Evolutionary conservation across 176 grass and related monocot genomes (phyloP).

Genomic region (Aegilops tauschii): DNA sequence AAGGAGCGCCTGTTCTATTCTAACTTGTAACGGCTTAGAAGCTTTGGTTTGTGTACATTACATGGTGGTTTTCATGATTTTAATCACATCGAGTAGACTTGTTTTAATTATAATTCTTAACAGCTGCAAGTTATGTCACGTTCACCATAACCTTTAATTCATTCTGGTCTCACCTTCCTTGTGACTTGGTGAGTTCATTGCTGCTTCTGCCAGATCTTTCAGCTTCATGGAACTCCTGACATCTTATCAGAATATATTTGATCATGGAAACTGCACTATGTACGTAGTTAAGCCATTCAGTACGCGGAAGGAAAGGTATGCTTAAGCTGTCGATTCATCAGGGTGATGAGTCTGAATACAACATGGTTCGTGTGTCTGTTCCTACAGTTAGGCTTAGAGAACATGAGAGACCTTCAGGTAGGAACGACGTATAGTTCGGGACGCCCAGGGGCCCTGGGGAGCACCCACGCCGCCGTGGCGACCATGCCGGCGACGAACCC

Average conservation of each 20-base stretch:
- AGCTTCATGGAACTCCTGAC: not conserved
- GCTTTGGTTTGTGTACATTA: slow-evolving; percentile 53
- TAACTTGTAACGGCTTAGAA: slow-evolving; percentile 45
- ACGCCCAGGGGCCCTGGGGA: not conserved
- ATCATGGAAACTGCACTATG: not conserved
- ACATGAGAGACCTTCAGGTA: slow-evolving; percentile 15
- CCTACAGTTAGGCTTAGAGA: not conserved
- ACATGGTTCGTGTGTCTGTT: not conserved
- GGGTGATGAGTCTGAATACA: not conserved
- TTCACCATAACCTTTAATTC: slow-evolving; percentile 33
- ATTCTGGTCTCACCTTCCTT: slow-evolving; percentile 17
- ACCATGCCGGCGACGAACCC: slow-evolving; percentile 32
- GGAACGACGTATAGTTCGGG: slow-evolving; percentile 7
- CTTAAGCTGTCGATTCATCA: not conserved
- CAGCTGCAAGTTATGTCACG: not conserved
- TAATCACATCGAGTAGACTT: slow-evolving; percentile 31
- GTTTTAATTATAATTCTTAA: slow-evolving; percentile 24
- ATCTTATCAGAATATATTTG: not conserved
- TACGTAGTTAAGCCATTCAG: not conserved
- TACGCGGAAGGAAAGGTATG: too few species aligned
- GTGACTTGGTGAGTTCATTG: not conserved
- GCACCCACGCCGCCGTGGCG: not conserved
- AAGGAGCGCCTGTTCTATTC: slow-evolving; percentile 38
- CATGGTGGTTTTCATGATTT: slow-evolving; percentile 23
- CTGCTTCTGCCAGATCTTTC: not conserved